phyloP scores from a whole-genome alignment of 2,329 filamentous ascomycete species.

The Knoxdaviesia proteae region DNA sequence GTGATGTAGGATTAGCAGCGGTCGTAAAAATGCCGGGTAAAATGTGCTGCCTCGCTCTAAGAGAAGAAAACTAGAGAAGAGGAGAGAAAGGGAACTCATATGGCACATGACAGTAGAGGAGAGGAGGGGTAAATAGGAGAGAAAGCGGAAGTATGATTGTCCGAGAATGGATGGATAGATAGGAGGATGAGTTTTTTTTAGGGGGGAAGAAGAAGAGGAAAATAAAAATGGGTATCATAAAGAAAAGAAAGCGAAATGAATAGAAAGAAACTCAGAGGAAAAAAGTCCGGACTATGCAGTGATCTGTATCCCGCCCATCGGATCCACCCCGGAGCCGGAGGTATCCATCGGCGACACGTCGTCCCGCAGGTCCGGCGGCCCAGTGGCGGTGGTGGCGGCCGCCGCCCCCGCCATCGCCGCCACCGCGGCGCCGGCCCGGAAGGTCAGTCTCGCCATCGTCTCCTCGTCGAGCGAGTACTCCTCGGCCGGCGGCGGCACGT shows the following conservation, averaged over 20 bases:
- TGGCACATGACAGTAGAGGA: not conserved
- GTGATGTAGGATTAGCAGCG: not conserved
- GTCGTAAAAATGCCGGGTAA: not conserved
- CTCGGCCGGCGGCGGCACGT: too few relatives aligned
- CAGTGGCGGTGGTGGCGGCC: too few relatives aligned
- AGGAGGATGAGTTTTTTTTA: not conserved
- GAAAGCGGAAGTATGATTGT: not conserved
- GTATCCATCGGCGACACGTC: not conserved
- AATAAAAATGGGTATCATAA: slow-evolving; percentile 1
- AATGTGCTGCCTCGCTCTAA: not conserved
- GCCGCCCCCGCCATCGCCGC: too few relatives aligned
- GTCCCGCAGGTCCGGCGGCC: too few relatives aligned
- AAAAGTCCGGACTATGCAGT: not conserved
- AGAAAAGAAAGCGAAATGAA: not conserved
- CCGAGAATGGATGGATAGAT: too few relatives aligned
- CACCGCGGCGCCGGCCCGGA: too few relatives aligned
- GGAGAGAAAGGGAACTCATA: not conserved
- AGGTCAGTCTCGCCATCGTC: too few relatives aligned
- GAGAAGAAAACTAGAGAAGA: not conserved
- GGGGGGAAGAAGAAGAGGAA: slow-evolving; percentile 1
- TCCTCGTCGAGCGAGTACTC: too few relatives aligned
- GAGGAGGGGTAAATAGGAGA: not conserved
- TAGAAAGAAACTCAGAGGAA: not conserved
- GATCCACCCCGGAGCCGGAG: not conserved
- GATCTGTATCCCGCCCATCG: not conserved